Percentiles rank a stretch among this genome's conserved stretches.
These are phyloP conservation scores for Termitomyces sp. DNA, from an alignment of 768 basidiomycete species.

Conservation along the genomic window DNA sequence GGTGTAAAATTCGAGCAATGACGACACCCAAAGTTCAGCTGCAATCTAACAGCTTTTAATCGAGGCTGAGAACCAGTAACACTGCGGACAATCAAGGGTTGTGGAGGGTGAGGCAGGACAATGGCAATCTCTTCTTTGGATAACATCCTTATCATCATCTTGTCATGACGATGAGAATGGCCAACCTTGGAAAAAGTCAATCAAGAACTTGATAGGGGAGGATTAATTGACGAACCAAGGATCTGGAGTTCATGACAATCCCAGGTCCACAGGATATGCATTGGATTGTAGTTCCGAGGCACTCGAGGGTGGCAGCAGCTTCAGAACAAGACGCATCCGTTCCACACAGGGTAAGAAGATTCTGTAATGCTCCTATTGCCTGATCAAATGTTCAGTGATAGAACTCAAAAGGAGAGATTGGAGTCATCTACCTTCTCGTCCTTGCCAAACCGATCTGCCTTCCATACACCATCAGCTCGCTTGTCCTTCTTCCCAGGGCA, in stretches of 20 bases:
- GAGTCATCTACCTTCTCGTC: constrained; percentile 45
- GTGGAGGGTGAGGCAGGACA: constrained; percentile 16
- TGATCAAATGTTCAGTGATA: constrained; percentile 15
- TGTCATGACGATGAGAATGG: constrained; percentile 60
- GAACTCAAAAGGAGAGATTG: not conserved
- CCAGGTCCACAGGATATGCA: constrained; percentile 47
- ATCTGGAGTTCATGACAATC: constrained; percentile 42
- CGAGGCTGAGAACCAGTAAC: constrained; percentile 10
- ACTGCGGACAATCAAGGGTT: constrained; percentile 9
- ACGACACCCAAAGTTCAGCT: constrained; percentile 44
- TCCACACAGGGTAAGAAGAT: constrained; percentile 26
- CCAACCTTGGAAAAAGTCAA: constrained; percentile 35
- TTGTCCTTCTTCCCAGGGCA: constrained; percentile 35
- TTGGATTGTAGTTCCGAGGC: constrained; percentile 26
- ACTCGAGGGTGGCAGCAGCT: constrained; percentile 16
- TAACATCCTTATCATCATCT: constrained; percentile 36
- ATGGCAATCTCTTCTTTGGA: constrained; percentile 13
- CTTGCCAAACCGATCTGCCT: constrained; percentile 44
- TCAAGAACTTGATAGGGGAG: not conserved
- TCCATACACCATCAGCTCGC: constrained; percentile 34
- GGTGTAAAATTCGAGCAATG: constrained; percentile 32
- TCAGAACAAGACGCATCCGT: constrained; percentile 23
- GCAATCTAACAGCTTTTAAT: constrained; percentile 25
- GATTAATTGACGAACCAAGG: constrained; percentile 33
- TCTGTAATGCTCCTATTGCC: constrained; percentile 42